Evolutionary conservation across 257 asterid species (phyloP), one percentile per base, ranked within the genome.

Genomic region (Fraxinus excelsior): DNA sequence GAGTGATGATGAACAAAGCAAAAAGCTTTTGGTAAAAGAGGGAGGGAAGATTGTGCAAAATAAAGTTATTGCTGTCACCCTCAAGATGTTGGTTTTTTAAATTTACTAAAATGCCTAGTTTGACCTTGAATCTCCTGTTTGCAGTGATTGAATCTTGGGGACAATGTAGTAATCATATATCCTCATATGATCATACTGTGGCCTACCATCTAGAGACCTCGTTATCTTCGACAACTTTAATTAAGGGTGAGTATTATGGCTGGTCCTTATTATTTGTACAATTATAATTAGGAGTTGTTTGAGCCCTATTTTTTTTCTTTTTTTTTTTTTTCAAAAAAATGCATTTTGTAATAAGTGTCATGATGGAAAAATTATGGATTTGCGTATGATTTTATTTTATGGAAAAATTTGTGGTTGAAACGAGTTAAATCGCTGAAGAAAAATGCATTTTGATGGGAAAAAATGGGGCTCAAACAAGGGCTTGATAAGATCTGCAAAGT

Each of bases 11-110:
- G 70, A 84, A 83, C 78, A 85, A 88, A 87, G 86, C 80, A 82
- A 84, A 87, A 91, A 85, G 90, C 49, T 69, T 71, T 26, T 72
- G 82, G 88, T 81, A 64, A 79, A 81, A 83, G 72, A 83, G 72
- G 88, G 96, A 90, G 93, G 98, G 97, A 90, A 88, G 26, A 62
- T 82, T 86, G 85, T 86, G 81, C 94, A 91, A 91, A 88, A 76
- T 91, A 90, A 94, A 92, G 97, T 81, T 0, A 42, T 65, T 37
- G 83, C 74, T 69, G 44, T 80, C 91, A 85, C 81, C 72, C 67
- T 86, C 78, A 79, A 66, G 71, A 29, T 78, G 58, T 49, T 38
- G 71, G 34, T 31, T 74, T 46, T 49, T 16, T 71, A 84, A 85
- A 81, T 67, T 79, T 81, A 83, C 86, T 70, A 23, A 69, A 76